A percentile compares a stretch with the other conserved stretches of the same genome.
Conservation (phyloP, 768 basidiomycete species). For the Wakefieldia striispora region DNA sequence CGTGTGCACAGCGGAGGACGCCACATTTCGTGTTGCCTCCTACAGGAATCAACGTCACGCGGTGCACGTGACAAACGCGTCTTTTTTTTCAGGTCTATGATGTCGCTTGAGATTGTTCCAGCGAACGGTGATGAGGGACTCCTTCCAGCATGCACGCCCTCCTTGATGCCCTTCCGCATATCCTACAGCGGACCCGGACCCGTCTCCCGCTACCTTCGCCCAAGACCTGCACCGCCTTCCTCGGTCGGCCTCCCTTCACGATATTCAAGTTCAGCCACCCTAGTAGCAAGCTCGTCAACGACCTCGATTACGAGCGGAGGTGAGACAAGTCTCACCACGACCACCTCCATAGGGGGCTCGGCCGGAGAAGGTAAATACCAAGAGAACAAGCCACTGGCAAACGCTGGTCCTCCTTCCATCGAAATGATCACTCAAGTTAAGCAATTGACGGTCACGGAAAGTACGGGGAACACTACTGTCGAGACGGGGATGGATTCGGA, state of each 20-base stretch:
- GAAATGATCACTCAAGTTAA: background rate
- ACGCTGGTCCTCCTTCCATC: background rate
- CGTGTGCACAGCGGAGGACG: no score
- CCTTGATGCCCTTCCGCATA: conserved; percentile 85
- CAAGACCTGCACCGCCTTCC: conserved; percentile 37
- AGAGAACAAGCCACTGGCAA: background rate
- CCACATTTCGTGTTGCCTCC: no score
- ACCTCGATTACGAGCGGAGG: conserved; percentile 5
- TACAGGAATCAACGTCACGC: no score
- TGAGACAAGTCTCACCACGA: conserved; percentile 1
- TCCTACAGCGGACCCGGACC: conserved; percentile 68
- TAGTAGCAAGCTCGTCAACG: conserved; percentile 10
- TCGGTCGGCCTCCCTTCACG: conserved; percentile 4
- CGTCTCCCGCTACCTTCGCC: conserved; percentile 69
- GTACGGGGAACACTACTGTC: background rate
- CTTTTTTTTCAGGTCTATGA: background rate
- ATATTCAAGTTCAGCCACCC: conserved; percentile 14
- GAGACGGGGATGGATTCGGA: conserved; percentile 5
- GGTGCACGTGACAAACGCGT: conserved; percentile 10
- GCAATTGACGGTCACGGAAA: background rate
- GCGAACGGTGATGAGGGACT: background rate
- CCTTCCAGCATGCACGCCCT: conserved; percentile 48
- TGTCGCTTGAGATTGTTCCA: conserved; percentile 24
- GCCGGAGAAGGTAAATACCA: background rate
- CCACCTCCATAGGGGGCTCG: conserved; percentile 2